Evolutionary conservation across 768 basidiomycete species (phyloP).

Genomic region (Infundibulicybe gibba): DNA sequence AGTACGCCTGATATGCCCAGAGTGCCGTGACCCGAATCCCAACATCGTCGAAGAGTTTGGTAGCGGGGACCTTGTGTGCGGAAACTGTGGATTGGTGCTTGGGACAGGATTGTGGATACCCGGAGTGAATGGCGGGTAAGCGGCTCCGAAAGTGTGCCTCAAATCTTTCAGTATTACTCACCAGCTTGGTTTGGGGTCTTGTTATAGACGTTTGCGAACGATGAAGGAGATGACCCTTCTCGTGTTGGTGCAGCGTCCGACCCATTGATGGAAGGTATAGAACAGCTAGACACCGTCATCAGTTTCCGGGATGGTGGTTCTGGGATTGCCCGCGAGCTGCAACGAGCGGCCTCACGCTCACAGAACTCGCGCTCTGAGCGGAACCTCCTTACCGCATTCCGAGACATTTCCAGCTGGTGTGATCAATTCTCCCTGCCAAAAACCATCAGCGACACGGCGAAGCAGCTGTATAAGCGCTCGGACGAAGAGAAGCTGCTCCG

Average conservation of each 20-base stretch:
- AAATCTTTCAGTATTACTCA: conserved; percentile 6
- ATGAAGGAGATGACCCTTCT: conserved; percentile 98
- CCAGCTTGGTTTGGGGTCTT: conserved; percentile 11
- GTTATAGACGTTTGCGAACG: conserved; percentile 93
- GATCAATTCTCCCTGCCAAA: conserved; percentile 95
- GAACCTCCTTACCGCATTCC: conserved; percentile 84
- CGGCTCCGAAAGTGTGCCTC: conserved; percentile 15
- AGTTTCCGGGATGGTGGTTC: conserved; percentile 94
- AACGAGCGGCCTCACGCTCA: conserved; percentile 85
- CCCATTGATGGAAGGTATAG: conserved; percentile 90
- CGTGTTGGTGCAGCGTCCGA: conserved; percentile 98
- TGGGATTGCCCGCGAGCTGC: conserved; percentile 87
- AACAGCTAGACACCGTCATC: conserved; percentile 93
- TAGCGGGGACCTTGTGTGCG: conserved; percentile 95
- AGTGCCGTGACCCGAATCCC: conserved; percentile 90
- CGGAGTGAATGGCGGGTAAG: conserved; percentile 96
- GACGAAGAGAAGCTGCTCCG: conserved; percentile 93
- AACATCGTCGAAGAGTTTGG: conserved; percentile 98
- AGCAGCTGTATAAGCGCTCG: conserved; percentile 95
- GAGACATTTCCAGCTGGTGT: conserved; percentile 91
- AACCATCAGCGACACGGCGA: conserved; percentile 92
- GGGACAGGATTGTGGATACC: conserved; percentile 98
- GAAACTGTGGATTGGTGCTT: conserved; percentile 88
- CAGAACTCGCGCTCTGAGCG: conserved; percentile 79
- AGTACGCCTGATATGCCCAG: conserved; percentile 90